Evolutionary conservation across 306 rosid genomes (phyloP), one percentile per base, ranked within the genome.

Genomic region (Quercus suber): DNA sequence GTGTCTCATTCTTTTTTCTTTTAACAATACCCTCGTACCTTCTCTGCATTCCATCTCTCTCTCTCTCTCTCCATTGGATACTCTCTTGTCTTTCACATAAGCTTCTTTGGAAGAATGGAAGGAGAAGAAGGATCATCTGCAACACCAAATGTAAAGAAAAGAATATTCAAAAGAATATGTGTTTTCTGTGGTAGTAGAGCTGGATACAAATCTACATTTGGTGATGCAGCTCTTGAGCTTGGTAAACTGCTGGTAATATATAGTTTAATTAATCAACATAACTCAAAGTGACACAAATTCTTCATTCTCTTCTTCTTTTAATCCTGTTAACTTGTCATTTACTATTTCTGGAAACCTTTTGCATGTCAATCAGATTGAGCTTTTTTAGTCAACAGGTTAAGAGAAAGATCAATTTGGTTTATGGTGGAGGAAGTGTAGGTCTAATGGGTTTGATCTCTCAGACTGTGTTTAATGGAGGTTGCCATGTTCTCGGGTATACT

Each of bases 381-480:
- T 58, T 67, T 27, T 27, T 49, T 63, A 15, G 28, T 37, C 35
- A 56, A 63, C 78, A 90, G 94, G 92, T 88, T 86, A 85, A 84
- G 69, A 86, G 83, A 67, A 83, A 77, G 72, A 84, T 90, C 71
- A 85, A 84, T 79, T 84, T 90, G 87, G 92, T 89, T 80, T 89
- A 89, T 84, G 93, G 93, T 28, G 93, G 93, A 86, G 93, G 93
- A 79, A 86, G 93, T 75, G 80, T 79, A 59, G 94, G 94, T 55
- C 78, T 90, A 55, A 90, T 90, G 94, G 94, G 94, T 27, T 90
- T 90, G 85, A 83, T 90, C 60, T 88, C 94, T 81, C 81, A 65
- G 73, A 81, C 92, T 14, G 92, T 88, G 21, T 79, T 79, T 28
- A 75, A 83, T 64, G 92, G 90, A 79, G 94, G 92, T 30, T 51